Evolutionary conservation across 2,329 filamentous ascomycete species (phyloP).

Genomic region (Sporothrix euskadiensis): DNA sequence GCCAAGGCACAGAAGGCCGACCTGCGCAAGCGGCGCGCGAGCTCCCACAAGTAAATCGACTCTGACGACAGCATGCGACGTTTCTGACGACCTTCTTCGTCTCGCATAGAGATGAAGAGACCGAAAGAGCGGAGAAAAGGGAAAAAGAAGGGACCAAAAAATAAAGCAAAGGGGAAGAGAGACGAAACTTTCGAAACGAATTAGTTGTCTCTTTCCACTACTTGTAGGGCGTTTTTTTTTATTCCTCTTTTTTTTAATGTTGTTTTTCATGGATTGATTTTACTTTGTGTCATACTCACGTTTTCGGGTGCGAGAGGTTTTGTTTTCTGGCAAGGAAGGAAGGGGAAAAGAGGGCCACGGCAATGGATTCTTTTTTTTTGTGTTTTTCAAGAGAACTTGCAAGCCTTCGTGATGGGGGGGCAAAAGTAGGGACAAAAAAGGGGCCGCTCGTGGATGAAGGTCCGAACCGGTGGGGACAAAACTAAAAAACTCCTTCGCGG

Average conservation of each 20-base stretch:
- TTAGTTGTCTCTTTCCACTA: not conserved
- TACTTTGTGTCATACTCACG: conserved; percentile 11
- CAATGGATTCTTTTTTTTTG: conserved; percentile 24
- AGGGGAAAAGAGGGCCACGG: conserved; percentile 1
- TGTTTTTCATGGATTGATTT: conserved; percentile 22
- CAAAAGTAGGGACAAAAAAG: conserved; percentile 27
- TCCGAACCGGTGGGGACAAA: conserved; percentile 33
- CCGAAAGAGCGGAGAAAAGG: not conserved
- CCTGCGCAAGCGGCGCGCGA: conserved; percentile 93
- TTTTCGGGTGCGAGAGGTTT: not conserved
- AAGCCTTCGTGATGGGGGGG: conserved; percentile 54
- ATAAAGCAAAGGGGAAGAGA: not conserved
- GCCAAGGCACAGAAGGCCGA: conserved; percentile 93
- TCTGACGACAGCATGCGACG: conserved; percentile 14
- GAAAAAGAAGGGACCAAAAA: conserved; percentile 11
- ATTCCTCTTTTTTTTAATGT: conserved; percentile 19
- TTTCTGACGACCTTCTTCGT: not conserved
- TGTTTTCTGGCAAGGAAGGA: not conserved
- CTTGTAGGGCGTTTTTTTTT: conserved; percentile 20
- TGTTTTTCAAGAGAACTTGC: conserved; percentile 40
- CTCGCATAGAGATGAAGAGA: not conserved
- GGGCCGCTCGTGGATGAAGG: conserved; percentile 37
- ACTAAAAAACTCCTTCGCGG: conserved; percentile 8
- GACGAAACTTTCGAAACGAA: conserved; percentile 16
- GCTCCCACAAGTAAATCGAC: conserved; percentile 76